Percentiles rank a stretch among this genome's conserved stretches.
Evolutionary conservation across 2,329 filamentous ascomycete genomes (phyloP).

Genomic region (Aspergillus oerlinghausenensis): DNA sequence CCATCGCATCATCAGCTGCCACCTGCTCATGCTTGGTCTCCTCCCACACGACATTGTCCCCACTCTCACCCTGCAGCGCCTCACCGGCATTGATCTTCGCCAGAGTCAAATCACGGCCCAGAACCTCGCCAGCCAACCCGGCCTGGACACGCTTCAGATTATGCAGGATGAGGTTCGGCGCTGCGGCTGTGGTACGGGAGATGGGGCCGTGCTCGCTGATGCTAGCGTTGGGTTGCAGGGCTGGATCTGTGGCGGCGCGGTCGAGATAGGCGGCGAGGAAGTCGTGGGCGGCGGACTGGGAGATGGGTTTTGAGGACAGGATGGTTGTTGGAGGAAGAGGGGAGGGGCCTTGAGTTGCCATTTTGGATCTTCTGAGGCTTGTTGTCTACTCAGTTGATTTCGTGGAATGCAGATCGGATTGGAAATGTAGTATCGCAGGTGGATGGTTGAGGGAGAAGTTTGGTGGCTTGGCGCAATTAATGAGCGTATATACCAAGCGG

Average conservation of each 20-base stretch:
- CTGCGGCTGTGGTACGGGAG: slow-evolving; percentile 37
- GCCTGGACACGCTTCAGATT: slow-evolving; percentile 44
- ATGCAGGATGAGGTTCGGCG: slow-evolving; percentile 41
- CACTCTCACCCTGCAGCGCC: slow-evolving; percentile 20
- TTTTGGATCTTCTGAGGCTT: slow-evolving; percentile 14
- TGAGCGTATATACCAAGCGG: not conserved
- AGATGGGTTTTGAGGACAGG: slow-evolving; percentile 32
- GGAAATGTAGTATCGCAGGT: not conserved
- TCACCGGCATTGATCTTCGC: slow-evolving; percentile 33
- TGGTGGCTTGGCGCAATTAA: not conserved
- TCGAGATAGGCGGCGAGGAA: slow-evolving; percentile 42
- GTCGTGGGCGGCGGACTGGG: slow-evolving; percentile 36
- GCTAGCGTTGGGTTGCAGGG: slow-evolving; percentile 41
- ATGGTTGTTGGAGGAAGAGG: slow-evolving; percentile 37
- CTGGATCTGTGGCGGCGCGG: slow-evolving; percentile 38
- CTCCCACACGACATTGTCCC: slow-evolving; percentile 31
- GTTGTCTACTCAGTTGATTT: not conserved
- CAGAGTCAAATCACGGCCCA: slow-evolving; percentile 38
- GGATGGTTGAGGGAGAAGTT: not conserved
- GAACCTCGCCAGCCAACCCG: slow-evolving; percentile 38
- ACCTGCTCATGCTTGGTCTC: slow-evolving; percentile 40
- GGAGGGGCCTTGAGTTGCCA: slow-evolving; percentile 34
- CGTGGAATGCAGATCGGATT: not conserved
- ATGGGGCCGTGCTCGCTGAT: slow-evolving; percentile 42
- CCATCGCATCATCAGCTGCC: slow-evolving; percentile 38